Conservation (phyloP, 352 stramenopile genomes). For the Globisporangium uncinulatum region DNA sequence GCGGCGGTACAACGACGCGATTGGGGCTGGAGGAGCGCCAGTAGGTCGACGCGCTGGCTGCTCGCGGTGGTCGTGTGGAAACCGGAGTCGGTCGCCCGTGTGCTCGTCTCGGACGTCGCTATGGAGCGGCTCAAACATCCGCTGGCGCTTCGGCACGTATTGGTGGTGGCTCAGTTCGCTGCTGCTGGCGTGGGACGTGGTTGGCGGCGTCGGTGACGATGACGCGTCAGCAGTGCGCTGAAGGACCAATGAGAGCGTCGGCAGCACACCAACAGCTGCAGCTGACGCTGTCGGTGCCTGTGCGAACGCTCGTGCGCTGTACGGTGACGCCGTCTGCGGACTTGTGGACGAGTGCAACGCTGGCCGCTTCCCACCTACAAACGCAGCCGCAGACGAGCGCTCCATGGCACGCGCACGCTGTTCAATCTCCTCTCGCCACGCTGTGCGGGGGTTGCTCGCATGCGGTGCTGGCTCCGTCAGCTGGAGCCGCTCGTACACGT, state of each 20-base stretch:
- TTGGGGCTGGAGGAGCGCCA: neutral
- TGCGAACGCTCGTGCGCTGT: neutral
- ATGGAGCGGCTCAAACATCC: conserved; percentile 5
- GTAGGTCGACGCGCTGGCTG: neutral
- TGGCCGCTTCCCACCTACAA: conserved; percentile 5
- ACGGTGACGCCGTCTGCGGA: neutral
- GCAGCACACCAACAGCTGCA: neutral
- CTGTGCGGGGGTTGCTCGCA: neutral
- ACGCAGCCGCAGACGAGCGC: neutral
- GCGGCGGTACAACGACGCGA: neutral
- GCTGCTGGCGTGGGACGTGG: neutral
- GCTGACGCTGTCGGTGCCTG: neutral
- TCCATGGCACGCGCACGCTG: conserved; percentile 3
- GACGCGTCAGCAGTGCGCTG: conserved; percentile 11
- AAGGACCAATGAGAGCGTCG: conserved; percentile 15
- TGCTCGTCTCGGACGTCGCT: no score
- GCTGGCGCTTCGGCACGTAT: conserved; percentile 10
- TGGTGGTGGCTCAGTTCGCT: neutral
- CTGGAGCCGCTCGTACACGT: conserved; percentile 11
- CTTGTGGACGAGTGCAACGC: conserved; percentile 1
- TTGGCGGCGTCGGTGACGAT: neutral
- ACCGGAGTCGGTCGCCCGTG: no score
- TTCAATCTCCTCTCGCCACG: conserved; percentile 11
- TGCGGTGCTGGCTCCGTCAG: neutral
- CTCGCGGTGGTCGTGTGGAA: neutral